phyloP scores from a whole-genome alignment of 2,329 filamentous ascomycete genomes.

The Orbilia ellipsospora region DNA sequence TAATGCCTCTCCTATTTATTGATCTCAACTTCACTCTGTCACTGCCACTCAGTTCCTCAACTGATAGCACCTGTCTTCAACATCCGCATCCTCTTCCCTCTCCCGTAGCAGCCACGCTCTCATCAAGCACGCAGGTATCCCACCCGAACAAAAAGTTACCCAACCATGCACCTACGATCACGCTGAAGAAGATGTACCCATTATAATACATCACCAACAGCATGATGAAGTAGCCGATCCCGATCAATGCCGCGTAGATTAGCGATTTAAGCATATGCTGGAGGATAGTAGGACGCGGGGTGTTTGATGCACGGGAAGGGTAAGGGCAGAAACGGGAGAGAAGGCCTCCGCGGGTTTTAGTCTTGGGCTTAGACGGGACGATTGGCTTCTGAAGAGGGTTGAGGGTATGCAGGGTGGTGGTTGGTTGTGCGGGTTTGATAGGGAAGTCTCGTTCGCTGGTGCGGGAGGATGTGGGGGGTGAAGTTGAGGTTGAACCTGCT shows the following conservation, averaged over 20 bases:
- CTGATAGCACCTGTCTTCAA: not conserved
- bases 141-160: slow-evolving; percentile 80
- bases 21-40: not conserved
- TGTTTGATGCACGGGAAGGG: not conserved
- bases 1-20: no score
- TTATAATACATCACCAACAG: slow-evolving; percentile 73
- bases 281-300: slow-evolving; percentile 69
- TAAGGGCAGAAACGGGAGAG: slow-evolving; percentile 28
- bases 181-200: slow-evolving; percentile 82
- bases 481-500: not conserved
- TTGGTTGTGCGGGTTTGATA: no score
- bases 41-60: not conserved
- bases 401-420: no score
- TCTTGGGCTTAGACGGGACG: not conserved
- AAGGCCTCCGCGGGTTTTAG: slow-evolving; percentile 5
- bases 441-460: slow-evolving; percentile 6
- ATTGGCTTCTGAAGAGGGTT: slow-evolving; percentile 20
- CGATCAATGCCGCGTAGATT: slow-evolving; percentile 77
- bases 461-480: not conserved
- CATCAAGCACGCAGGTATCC: slow-evolving; percentile 64
- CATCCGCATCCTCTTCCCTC: slow-evolving; percentile 46
- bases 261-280: slow-evolving; percentile 76
- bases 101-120: slow-evolving; percentile 32
- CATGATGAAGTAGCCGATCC: slow-evolving; percentile 49
- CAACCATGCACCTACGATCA: slow-evolving; percentile 79